Conservation (phyloP, 805 yeast species). For the Candida pseudoglaebosa region DNA sequence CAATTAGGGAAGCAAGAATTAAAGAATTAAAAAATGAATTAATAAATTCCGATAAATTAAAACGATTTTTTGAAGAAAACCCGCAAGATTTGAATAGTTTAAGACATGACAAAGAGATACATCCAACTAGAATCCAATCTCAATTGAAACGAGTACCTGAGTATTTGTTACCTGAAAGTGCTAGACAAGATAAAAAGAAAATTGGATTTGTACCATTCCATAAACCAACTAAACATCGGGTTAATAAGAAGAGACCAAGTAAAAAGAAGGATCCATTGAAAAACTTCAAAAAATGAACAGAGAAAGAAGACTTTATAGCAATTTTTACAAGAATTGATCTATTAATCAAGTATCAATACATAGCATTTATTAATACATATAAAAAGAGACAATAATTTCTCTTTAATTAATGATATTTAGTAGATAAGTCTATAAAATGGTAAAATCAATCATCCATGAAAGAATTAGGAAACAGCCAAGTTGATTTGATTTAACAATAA, state of each 20-base stretch:
- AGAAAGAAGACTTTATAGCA: slow-evolving; percentile 1
- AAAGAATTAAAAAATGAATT: slow-evolving; percentile 85
- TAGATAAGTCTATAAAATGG: no score
- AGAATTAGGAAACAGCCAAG: no score
- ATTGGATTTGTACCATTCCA: slow-evolving; percentile 74
- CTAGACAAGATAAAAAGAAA: slow-evolving; percentile 50
- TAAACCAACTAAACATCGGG: slow-evolving; percentile 41
- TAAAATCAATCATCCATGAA: no score
- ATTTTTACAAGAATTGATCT: background rate
- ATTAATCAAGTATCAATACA: background rate
- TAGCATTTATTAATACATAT: background rate
- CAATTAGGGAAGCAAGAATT: slow-evolving; percentile 89
- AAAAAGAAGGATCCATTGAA: slow-evolving; percentile 65
- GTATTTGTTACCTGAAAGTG: slow-evolving; percentile 79
- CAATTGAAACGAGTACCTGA: slow-evolving; percentile 92
- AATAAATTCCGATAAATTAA: slow-evolving; percentile 81
- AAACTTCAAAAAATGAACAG: slow-evolving; percentile 25
- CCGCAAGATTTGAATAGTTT: slow-evolving; percentile 88
- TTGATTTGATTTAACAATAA: no score
- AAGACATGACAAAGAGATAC: slow-evolving; percentile 88
- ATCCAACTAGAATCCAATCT: slow-evolving; percentile 73
- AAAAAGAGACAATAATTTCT: no score
- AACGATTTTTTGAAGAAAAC: slow-evolving; percentile 93
- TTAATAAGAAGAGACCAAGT: slow-evolving; percentile 38
- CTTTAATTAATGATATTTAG: no score